phyloP scores from a whole-genome alignment of 345 rosid genomes.

The Lepidium sativum region DNA sequence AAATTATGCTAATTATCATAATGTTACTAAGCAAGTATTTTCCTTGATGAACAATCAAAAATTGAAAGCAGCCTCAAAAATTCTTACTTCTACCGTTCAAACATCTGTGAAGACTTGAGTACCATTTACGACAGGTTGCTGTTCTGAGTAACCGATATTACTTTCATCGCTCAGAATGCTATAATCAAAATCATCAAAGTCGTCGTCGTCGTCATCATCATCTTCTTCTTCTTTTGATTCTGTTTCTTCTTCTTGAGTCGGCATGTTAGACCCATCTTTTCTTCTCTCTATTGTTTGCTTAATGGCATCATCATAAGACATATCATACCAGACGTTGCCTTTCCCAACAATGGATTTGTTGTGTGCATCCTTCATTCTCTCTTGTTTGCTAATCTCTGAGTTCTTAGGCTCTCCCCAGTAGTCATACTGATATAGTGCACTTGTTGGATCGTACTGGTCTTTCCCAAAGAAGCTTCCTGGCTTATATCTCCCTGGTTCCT shows the following conservation, averaged over 20 bases:
- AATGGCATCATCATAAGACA: constrained; percentile 71
- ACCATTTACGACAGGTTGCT: constrained; percentile 78
- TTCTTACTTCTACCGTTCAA: constrained; percentile 27
- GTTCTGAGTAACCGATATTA: constrained; percentile 32
- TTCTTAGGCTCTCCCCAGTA: constrained; percentile 95
- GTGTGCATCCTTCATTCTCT: constrained; percentile 64
- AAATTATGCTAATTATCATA: neutral
- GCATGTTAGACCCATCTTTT: constrained; percentile 35
- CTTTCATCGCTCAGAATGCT: constrained; percentile 52
- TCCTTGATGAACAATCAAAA: neutral
- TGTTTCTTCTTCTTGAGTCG: constrained; percentile 31
- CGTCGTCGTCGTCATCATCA: constrained; percentile 38
- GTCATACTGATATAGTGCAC: constrained; percentile 70
- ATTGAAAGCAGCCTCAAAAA: neutral
- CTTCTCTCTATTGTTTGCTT: constrained; percentile 52
- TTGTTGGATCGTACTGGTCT: constrained; percentile 81
- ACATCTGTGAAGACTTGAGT: constrained; percentile 44
- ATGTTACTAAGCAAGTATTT: neutral
- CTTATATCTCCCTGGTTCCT: constrained; percentile 88
- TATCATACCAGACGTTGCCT: constrained; percentile 74
- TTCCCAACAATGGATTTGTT: constrained; percentile 83
- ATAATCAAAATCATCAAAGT: constrained; percentile 55
- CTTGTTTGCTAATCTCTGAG: constrained; percentile 78
- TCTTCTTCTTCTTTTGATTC: constrained; percentile 19
- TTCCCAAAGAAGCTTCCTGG: constrained; percentile 74